Conservation (phyloP, 163 green algal genomes). For the Trebouxiophyceae sp. region DNA sequence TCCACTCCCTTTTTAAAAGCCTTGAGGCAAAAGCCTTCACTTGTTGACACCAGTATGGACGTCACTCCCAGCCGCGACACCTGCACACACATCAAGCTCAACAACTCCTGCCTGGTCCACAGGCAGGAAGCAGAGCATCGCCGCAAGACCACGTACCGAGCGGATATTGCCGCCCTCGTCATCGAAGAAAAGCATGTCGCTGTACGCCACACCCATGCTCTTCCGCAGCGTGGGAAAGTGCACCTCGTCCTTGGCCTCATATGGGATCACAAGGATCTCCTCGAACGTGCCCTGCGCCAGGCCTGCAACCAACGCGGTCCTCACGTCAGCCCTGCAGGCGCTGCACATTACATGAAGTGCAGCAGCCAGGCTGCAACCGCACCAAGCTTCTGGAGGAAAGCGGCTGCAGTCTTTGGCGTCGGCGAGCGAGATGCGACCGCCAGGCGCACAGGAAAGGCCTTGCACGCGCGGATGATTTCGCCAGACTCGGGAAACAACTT, state of each 20-base stretch:
- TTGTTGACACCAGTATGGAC: slow-evolving; percentile 22
- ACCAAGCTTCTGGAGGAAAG: slow-evolving; percentile 40
- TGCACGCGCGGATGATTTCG: background rate
- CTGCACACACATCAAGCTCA: too few species aligned
- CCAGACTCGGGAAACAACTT: background rate
- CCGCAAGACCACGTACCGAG: slow-evolving; percentile 7
- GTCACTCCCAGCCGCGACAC: slow-evolving; percentile 28
- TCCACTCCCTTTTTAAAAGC: background rate
- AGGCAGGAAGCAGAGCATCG: background rate
- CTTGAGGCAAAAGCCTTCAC: slow-evolving; percentile 20
- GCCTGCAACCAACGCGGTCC: too few species aligned
- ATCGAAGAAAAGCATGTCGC: slow-evolving; percentile 43
- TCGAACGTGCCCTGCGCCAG: slow-evolving; percentile 21
- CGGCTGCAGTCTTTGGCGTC: slow-evolving; percentile 33
- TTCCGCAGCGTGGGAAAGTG: slow-evolving; percentile 36
- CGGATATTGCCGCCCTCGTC: slow-evolving; percentile 27
- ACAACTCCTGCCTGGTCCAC: too few species aligned
- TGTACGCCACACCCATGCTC: slow-evolving; percentile 25
- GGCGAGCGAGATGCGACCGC: slow-evolving; percentile 42
- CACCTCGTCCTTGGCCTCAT: slow-evolving; percentile 35
- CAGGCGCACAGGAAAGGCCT: slow-evolving; percentile 7
- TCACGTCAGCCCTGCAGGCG: too few species aligned
- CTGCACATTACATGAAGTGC: too few species aligned
- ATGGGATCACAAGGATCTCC: slow-evolving; percentile 42
- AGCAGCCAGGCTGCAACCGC: too few species aligned